A percentile compares a stretch with the other conserved stretches of the same genome.
phyloP scores from a whole-genome alignment of 768 basidiomycete species.

The Lepiota venenata region DNA sequence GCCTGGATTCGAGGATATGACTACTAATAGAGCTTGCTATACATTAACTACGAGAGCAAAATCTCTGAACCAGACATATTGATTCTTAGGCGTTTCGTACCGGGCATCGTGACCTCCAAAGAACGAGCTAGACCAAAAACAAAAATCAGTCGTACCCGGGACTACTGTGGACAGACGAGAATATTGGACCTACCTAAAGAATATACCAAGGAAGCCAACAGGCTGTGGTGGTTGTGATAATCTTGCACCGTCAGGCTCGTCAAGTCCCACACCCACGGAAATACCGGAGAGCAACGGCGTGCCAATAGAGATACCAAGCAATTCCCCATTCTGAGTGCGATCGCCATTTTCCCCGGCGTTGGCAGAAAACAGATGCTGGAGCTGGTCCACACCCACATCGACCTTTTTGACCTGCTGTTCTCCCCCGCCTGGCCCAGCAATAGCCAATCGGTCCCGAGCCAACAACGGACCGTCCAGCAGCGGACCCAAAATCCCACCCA shows the following conservation, averaged over 20 bases:
- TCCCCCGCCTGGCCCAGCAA: too few relatives aligned
- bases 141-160: not conserved
- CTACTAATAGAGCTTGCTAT: conserved; percentile 5
- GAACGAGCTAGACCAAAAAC: conserved; percentile 22
- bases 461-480: conserved; percentile 8
- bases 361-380: not conserved
- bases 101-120: conserved; percentile 70
- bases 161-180: too few relatives aligned
- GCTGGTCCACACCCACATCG: not conserved
- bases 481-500: conserved; percentile 14
- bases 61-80: conserved; percentile 70
- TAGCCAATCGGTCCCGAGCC: not conserved
- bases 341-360: not conserved
- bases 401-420: not conserved
- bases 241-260: not conserved
- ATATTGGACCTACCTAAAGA: conserved; percentile 62
- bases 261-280: not conserved
- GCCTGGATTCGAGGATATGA: too few relatives aligned
- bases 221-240: not conserved
- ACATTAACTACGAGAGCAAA: conserved; percentile 33
- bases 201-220: conserved; percentile 51
- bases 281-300: not conserved
- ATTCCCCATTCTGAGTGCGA: not conserved
- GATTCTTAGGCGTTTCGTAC: conserved; percentile 72
- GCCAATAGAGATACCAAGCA: not conserved